Evolutionary conservation across 805 yeast genomes (phyloP).

Genomic region (Nakazawaea peltata): DNA sequence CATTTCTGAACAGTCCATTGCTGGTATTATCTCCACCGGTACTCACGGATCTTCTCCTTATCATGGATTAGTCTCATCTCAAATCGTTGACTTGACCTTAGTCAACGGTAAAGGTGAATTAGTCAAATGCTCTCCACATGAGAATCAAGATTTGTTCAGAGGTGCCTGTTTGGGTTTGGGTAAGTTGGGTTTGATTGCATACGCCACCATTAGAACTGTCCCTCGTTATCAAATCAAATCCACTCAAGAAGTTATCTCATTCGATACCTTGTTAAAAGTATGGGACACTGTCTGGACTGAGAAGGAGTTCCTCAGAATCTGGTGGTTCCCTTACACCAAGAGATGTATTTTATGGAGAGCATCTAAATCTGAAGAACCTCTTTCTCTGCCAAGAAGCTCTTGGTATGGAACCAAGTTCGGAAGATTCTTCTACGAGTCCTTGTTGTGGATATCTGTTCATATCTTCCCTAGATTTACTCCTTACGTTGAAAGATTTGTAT

Average conservation of each 20-base stretch:
- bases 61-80: slow-evolving; percentile 87
- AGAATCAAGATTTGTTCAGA: slow-evolving; percentile 57
- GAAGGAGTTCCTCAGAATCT: slow-evolving; percentile 83
- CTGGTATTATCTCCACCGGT: slow-evolving; percentile 95
- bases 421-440: slow-evolving; percentile 67
- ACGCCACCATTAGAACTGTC: slow-evolving; percentile 77
- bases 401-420: slow-evolving; percentile 86
- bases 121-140: slow-evolving; percentile 56
- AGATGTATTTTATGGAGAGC: slow-evolving; percentile 92
- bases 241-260: slow-evolving; percentile 71
- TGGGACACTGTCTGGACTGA: slow-evolving; percentile 84
- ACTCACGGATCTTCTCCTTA: slow-evolving; percentile 94
- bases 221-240: slow-evolving; percentile 80
- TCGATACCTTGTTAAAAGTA: slow-evolving; percentile 58
- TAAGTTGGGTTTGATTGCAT: slow-evolving; percentile 81
- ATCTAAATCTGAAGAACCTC: slow-evolving; percentile 56
- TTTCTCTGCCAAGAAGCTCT: slow-evolving; percentile 57
- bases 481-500: slow-evolving; percentile 74
- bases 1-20: slow-evolving; percentile 86
- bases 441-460: slow-evolving; percentile 74
- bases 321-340: slow-evolving; percentile 96
- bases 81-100: slow-evolving; percentile 69
- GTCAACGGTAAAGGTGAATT: slow-evolving; percentile 72
- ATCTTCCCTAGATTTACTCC: slow-evolving; percentile 76
- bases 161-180: slow-evolving; percentile 87